These are phyloP conservation scores for Patellifolia procumbens DNA, from an alignment of 179 eudicot genomes.

Conservation along the genomic window DNA sequence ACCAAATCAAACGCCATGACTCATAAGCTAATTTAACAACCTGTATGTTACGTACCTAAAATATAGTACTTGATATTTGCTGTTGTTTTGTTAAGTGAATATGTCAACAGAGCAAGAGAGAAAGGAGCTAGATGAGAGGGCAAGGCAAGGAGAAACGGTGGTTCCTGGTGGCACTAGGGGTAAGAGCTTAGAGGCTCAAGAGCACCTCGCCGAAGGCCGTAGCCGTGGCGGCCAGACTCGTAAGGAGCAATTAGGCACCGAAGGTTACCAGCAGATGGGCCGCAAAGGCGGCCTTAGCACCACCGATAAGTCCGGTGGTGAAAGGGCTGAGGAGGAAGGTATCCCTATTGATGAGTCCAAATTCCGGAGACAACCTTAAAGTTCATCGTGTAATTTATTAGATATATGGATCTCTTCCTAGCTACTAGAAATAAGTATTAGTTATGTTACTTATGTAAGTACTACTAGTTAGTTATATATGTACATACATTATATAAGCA, in stretches of 20 bases:
- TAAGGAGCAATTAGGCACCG: conserved; percentile 39
- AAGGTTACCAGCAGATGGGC: conserved; percentile 47
- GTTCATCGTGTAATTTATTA: neutral
- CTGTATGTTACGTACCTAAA: too few relatives aligned
- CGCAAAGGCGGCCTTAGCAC: conserved; percentile 47
- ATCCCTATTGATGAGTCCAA: conserved; percentile 40
- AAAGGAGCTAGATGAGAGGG: conserved; percentile 1
- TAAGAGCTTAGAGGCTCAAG: conserved; percentile 26
- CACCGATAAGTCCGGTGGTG: conserved; percentile 37
- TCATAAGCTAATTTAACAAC: too few relatives aligned
- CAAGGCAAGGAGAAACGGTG: neutral
- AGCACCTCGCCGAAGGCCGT: conserved; percentile 41
- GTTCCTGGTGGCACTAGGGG: conserved; percentile 17
- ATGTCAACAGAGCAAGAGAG: conserved; percentile 18
- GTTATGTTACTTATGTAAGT: too few relatives aligned
- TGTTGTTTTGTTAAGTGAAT: neutral
- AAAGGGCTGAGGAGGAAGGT: conserved; percentile 33
- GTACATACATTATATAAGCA: too few relatives aligned
- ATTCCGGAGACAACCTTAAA: conserved; percentile 12
- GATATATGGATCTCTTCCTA: too few relatives aligned
- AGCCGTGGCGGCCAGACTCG: conserved; percentile 40
- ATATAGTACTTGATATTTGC: too few relatives aligned
- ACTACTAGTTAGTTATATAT: too few relatives aligned
- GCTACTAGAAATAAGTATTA: too few relatives aligned
- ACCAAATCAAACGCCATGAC: neutral